A percentile compares a stretch with the other conserved stretches of the same genome.
Evolutionary conservation across 2,329 filamentous ascomycete species (phyloP).

Genomic region (Penicillium sp.): DNA sequence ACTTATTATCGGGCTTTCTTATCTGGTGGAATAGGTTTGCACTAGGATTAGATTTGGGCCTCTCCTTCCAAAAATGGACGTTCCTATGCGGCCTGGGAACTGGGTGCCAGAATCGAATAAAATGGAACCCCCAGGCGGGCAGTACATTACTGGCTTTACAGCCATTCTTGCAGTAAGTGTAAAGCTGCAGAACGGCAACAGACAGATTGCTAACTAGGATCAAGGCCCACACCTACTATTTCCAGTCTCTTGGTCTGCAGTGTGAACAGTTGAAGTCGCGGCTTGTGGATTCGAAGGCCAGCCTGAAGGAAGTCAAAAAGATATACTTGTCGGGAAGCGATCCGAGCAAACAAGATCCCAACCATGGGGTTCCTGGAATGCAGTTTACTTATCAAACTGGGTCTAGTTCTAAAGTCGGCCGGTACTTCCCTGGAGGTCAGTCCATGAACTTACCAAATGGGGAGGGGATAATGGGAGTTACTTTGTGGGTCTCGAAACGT

Average conservation of each 20-base stretch:
- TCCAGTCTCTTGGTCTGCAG: conserved; percentile 9
- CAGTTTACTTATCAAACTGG: conserved; percentile 6
- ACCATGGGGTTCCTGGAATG: conserved; percentile 6
- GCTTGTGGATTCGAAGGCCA: neutral
- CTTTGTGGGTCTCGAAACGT: neutral
- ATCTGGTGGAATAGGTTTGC: neutral
- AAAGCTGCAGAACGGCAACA: neutral
- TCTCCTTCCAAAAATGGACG: neutral
- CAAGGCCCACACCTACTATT: neutral
- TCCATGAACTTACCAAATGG: neutral
- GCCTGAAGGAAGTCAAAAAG: neutral
- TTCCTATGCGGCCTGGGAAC: neutral
- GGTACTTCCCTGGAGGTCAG: conserved; percentile 1
- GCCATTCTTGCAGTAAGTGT: neutral
- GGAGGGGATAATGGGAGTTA: conserved; percentile 3
- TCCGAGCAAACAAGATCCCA: neutral
- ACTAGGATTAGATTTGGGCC: neutral
- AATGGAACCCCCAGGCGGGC: neutral
- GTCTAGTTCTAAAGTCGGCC: conserved; percentile 1
- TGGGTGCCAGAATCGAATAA: neutral
- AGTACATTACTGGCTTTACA: neutral
- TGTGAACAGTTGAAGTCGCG: neutral
- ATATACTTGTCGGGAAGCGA: conserved; percentile 4
- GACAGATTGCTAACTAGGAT: neutral
- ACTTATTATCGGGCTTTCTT: neutral